Base-by-base conservation (phyloP, 352 stramenopile species). In the Pythium biforme region DNA sequence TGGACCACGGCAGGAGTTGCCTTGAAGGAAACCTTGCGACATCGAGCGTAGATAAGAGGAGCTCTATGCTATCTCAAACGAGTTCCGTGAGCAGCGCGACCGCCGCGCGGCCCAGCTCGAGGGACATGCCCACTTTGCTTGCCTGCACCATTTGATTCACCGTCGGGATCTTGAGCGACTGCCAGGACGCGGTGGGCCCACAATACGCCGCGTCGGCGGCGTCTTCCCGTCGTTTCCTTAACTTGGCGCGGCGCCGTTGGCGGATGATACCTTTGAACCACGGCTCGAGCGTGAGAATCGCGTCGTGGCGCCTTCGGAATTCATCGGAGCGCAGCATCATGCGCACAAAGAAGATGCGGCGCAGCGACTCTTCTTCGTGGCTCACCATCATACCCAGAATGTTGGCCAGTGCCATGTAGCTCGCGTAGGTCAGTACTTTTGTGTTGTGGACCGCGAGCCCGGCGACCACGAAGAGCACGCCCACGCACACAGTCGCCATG, bases 351-450 rank as follows among this genome's bases (percentile, higher is more conserved):
- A 83, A 83, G 29, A 74, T 67, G n/a, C 72, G 68, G 5, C 72
- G 75, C 33, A 83, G 55, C 45, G 70, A 74, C 59, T 83, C 75
- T 56, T 83, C 72, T 68, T 83, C 70, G 46, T 79, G 66, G 49
- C 69, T 80, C 10, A 76, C 68, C 72, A 83, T 72, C 64, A 75
- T 75, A 11, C 67, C 75, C 4, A 81, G 34, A 4, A 79, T 64
- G 48, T 75, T 70, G n/a, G 73, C 67, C 9, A 74, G 46, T 8
- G 54, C 49, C 19, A 70, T 68, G 57, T 77, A 80, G 15, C 61
- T 62, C 0, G 70, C 62, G 26, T 77, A 83, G 4, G 57, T 65
- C 14, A 53, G 47, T 14, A 74, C 55, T 15, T 68, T 62, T 17
- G n/a, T 14, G 19, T 62, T 72, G 4, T 62, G 46, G 4, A 74